Evolutionary conservation across 768 basidiomycete genomes (phyloP).

Genomic region (Ephemerocybe angulata): DNA sequence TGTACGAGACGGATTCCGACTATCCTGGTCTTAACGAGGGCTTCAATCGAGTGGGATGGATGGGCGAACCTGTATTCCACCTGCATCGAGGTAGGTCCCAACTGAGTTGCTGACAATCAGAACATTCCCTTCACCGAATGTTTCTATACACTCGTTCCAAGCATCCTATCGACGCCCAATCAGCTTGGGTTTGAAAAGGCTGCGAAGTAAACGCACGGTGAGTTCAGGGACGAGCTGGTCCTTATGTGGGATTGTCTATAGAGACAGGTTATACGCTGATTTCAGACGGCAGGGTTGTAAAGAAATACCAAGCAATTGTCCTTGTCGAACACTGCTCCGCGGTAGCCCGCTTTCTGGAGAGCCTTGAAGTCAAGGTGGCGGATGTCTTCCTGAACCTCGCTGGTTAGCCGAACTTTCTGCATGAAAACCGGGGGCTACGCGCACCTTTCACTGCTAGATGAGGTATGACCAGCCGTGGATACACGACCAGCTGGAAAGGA

Average conservation of each 20-base stretch:
- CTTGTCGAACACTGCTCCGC: slow-evolving; percentile 94
- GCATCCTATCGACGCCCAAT: slow-evolving; percentile 44
- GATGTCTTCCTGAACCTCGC: slow-evolving; percentile 64
- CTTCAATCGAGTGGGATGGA: background rate
- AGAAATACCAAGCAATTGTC: slow-evolving; percentile 86
- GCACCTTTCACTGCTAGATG: slow-evolving; percentile 63
- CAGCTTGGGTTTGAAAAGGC: background rate
- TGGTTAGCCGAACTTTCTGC: slow-evolving; percentile 14
- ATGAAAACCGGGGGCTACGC: slow-evolving; percentile 3
- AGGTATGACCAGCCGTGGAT: slow-evolving; percentile 68
- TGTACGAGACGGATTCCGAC: slow-evolving; percentile 82
- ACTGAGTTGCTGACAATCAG: slow-evolving; percentile 95
- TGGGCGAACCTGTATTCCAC: slow-evolving; percentile 69
- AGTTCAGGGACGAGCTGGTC: slow-evolving; percentile 79
- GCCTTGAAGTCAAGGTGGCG: slow-evolving; percentile 77
- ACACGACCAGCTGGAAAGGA: slow-evolving; percentile 65
- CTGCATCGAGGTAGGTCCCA: slow-evolving; percentile 73
- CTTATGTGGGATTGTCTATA: slow-evolving; percentile 76
- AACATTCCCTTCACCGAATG: slow-evolving; percentile 76
- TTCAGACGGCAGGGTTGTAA: background rate
- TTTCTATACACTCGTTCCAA: slow-evolving; percentile 68
- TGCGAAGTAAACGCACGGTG: slow-evolving; percentile 41
- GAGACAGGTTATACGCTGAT: background rate
- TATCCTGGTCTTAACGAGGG: slow-evolving; percentile 26
- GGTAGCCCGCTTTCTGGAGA: slow-evolving; percentile 72